Evolutionary conservation across 345 rosid species (phyloP).

Genomic region (Brassica cretica): DNA sequence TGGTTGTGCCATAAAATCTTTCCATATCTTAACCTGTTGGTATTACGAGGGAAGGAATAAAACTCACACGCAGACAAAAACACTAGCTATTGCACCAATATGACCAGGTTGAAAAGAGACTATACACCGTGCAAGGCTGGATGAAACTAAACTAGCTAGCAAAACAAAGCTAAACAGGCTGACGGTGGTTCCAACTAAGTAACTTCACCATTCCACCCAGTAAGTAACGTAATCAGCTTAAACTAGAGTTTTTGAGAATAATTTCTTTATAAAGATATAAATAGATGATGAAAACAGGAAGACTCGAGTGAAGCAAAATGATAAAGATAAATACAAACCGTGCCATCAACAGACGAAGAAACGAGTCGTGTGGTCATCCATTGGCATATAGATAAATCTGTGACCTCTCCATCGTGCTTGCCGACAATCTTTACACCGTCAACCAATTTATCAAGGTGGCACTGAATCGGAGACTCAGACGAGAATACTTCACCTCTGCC

Average conservation of each 20-base stretch:
- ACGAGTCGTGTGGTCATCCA: conserved; percentile 82
- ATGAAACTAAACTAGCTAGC: conserved; percentile 6
- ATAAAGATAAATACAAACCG: conserved; percentile 53
- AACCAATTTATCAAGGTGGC: conserved; percentile 61
- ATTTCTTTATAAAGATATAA: not conserved
- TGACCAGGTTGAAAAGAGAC: not conserved
- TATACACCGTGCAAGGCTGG: not conserved
- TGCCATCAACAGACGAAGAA: conserved; percentile 86
- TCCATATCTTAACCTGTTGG: conserved; percentile 89
- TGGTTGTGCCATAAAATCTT: conserved; percentile 65
- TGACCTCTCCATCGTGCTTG: conserved; percentile 86
- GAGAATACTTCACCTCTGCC: conserved; percentile 57
- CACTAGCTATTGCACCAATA: conserved; percentile 6
- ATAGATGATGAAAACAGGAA: not conserved
- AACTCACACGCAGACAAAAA: conserved; percentile 2
- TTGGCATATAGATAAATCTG: conserved; percentile 92
- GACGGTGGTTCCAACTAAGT: not conserved
- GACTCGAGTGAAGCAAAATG: conserved; percentile 4
- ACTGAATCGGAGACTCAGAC: conserved; percentile 71
- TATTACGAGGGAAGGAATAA: conserved; percentile 12
- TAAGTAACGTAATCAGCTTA: not conserved
- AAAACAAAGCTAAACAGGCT: conserved; percentile 12
- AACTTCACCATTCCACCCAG: not conserved
- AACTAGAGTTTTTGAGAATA: not conserved
- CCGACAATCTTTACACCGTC: conserved; percentile 84